Evolutionary conservation across 2,329 filamentous ascomycete species (phyloP).

Genomic region (Ophiostoma tasmaniense): DNA sequence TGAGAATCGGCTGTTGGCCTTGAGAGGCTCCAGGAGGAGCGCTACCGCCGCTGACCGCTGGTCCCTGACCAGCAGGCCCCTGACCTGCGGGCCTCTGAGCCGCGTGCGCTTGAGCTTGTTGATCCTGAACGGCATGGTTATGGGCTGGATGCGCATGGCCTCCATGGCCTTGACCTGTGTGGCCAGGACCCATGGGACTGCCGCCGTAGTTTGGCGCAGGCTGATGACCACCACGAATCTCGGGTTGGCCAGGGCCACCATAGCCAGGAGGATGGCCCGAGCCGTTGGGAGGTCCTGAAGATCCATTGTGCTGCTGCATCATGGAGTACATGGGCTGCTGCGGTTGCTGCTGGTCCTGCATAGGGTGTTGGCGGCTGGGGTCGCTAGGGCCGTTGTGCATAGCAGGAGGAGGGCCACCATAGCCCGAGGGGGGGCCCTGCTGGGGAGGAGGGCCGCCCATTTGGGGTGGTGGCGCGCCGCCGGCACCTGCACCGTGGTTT

Average conservation of each 20-base stretch:
- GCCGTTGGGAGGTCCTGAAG: conserved; percentile 39
- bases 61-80: conserved; percentile 24
- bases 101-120: no score
- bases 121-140: no score
- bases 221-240: conserved; percentile 55
- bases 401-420: conserved; percentile 35
- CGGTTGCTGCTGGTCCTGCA: conserved; percentile 18
- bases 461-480: conserved; percentile 32
- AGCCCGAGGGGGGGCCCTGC: conserved; percentile 41
- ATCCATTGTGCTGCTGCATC: conserved; percentile 38
- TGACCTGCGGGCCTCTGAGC: no score
- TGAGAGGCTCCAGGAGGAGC: conserved; percentile 48
- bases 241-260: conserved; percentile 57
- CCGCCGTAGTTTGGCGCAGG: conserved; percentile 40
- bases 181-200: conserved; percentile 30
- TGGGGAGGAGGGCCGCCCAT: conserved; percentile 40
- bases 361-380: conserved; percentile 23
- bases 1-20: conserved; percentile 77
- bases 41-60: background rate
- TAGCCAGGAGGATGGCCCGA: conserved; percentile 58
- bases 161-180: no score
- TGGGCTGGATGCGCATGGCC: conserved; percentile 24
- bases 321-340: conserved; percentile 52
- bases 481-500: conserved; percentile 47
- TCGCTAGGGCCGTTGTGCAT: conserved; percentile 45